Evolutionary conservation across 352 stramenopile genomes (phyloP), one percentile per base, ranked within the genome.

Genomic region (Globisporangium apiculatum): DNA sequence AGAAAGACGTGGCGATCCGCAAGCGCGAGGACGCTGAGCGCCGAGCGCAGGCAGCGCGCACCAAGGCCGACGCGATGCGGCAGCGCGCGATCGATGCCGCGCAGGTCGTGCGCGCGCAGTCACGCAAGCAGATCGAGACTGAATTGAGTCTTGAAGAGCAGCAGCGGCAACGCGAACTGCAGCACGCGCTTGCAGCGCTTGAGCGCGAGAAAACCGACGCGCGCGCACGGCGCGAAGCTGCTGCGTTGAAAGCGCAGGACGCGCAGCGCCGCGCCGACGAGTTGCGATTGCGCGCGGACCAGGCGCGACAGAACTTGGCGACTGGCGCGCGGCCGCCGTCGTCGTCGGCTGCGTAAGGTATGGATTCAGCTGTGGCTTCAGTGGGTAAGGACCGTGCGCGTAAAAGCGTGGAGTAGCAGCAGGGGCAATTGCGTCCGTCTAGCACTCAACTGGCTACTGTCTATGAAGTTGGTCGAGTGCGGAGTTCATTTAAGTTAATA

Each of bases 1-100:
- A 74, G 18, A 84, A 83, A 51, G 75, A 84, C 18, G 84, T 83
- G 18, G 84, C 84, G 6, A 76, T 79, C 12, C 68, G 65, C 31
- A 81, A 75, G 51, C 84, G 84, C 11, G 67, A 79, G 5, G 82
- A 91, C 7, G 83, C 82, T n/a, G 84, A 94, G 60, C 67, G 70
- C 11, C 79, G 73, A 48, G 82, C 81, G 0, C 63, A 73, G 7
- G 78, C 87, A 35, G 79, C 78, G 5, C 70, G 71, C 1, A 70
- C 83, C 7, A 75, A 75, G 31, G 84, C 84, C 5, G 77, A 87
- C 9, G 71, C 62, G 2, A 88, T 92, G 78, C 73, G 84, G 0
- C 71, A 60, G 12, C 62, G 77, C 9, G 84, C 82, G 1, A 75
- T 91, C 24, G 66, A 86, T n/a, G 84, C 84, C 10, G 79, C 75